Conservation (phyloP, 495 filamentous ascomycete genomes). For the Astrocystis sublimbata region DNA sequence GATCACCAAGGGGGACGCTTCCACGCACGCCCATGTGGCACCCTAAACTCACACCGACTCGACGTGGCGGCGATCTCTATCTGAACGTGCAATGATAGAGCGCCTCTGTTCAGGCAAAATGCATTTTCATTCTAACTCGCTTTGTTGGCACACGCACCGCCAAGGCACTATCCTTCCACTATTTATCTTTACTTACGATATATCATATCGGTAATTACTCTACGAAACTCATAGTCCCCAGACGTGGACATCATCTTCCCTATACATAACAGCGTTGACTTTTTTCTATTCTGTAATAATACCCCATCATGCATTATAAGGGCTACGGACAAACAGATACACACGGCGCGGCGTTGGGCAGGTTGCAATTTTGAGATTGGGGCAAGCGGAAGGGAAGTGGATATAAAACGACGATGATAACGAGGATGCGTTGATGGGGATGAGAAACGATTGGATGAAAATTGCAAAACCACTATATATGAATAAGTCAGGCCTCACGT, state of each 20-base stretch:
- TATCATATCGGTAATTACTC: constrained; percentile 12
- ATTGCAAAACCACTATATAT: neutral
- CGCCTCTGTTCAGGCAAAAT: too few species aligned
- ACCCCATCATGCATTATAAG: constrained; percentile 1
- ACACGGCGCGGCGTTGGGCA: neutral
- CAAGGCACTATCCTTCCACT: neutral
- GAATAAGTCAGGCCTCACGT: too few species aligned
- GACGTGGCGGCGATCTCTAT: constrained; percentile 44
- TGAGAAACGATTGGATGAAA: neutral
- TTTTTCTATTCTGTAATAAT: constrained; percentile 14
- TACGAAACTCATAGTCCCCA: neutral
- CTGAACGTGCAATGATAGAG: constrained; percentile 38
- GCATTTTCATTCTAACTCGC: neutral
- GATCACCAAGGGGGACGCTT: constrained; percentile 27
- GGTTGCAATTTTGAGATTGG: neutral
- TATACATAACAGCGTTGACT: neutral
- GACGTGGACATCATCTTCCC: neutral
- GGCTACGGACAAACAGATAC: constrained; percentile 2
- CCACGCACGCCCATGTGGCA: constrained; percentile 54
- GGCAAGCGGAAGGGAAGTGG: neutral
- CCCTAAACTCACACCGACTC: constrained; percentile 45
- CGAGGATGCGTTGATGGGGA: too few species aligned
- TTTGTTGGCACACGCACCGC: neutral
- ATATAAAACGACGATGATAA: neutral
- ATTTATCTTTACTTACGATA: neutral